These are phyloP conservation scores for Acacia concinna DNA, from an alignment of 331 rosid genomes.

Conservation along the genomic window DNA sequence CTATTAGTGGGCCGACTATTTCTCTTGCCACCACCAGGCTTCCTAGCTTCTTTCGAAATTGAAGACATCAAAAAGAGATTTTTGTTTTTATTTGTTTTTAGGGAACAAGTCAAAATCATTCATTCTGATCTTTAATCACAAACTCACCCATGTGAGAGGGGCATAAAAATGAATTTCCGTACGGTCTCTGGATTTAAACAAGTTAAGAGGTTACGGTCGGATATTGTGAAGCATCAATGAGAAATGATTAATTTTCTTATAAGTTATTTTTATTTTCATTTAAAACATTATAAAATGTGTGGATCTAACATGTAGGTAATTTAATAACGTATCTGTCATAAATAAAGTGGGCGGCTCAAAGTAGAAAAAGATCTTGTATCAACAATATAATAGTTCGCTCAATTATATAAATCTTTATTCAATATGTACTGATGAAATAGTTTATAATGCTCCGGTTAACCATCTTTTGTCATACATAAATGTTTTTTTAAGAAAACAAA, in stretches of 20 bases:
- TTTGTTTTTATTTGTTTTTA: too few relatives aligned
- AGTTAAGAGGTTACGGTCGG: too few relatives aligned
- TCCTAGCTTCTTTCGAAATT: background rate
- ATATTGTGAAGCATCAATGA: too few relatives aligned
- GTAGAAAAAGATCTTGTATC: background rate
- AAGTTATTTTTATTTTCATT: background rate
- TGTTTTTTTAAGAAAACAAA: background rate
- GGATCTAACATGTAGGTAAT: background rate
- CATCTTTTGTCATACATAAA: background rate
- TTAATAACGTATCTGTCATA: background rate
- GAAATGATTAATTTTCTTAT: background rate
- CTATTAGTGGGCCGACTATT: background rate
- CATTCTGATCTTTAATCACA: background rate
- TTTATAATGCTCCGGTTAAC: background rate
- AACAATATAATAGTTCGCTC: background rate
- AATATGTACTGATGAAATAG: background rate
- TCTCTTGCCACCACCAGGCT: background rate
- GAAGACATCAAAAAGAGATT: background rate
- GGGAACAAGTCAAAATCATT: background rate
- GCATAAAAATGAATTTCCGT: background rate
- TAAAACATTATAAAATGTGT: background rate
- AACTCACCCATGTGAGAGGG: background rate
- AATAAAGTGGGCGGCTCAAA: background rate
- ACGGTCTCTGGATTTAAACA: too few relatives aligned
- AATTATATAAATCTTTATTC: background rate